These are phyloP conservation scores for Boletus rex-veris DNA, from an alignment of 768 basidiomycete species.

Conservation along the genomic window DNA sequence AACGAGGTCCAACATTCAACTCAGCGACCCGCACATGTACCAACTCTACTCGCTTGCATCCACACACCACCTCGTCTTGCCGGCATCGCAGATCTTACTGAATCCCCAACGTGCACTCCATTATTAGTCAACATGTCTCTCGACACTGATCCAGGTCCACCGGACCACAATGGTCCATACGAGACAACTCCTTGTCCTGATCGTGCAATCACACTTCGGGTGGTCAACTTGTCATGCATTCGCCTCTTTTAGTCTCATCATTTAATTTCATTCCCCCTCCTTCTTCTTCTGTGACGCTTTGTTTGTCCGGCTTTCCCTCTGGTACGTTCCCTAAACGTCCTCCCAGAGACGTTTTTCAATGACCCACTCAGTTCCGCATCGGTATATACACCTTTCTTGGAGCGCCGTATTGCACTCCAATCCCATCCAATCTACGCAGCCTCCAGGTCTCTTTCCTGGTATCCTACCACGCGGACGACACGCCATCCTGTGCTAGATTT, in stretches of 20 bases:
- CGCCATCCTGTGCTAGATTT: constrained; percentile 33
- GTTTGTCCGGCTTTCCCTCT: constrained; percentile 26
- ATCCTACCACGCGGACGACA: constrained; percentile 28
- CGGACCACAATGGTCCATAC: constrained; percentile 6
- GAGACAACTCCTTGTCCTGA: constrained; percentile 21
- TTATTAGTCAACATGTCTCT: constrained; percentile 20
- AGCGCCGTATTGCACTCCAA: constrained; percentile 15
- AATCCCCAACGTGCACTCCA: constrained; percentile 18
- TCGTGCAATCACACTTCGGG: constrained; percentile 27
- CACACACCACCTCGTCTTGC: constrained; percentile 16
- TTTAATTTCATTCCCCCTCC: constrained; percentile 27
- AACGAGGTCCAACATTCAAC: constrained; percentile 23
- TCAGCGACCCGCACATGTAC: constrained; percentile 23
- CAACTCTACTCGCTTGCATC: constrained; percentile 13
- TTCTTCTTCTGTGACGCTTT: constrained; percentile 32
- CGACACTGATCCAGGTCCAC: constrained; percentile 20
- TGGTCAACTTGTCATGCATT: constrained; percentile 20
- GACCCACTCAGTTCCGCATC: constrained; percentile 30
- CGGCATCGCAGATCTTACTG: constrained; percentile 26
- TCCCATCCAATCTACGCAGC: constrained; percentile 19
- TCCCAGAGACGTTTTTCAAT: constrained; percentile 18
- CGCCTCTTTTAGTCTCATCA: constrained; percentile 29
- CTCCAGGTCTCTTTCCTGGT: constrained; percentile 8
- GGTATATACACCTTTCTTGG: constrained; percentile 26
- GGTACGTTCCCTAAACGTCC: constrained; percentile 28